A percentile compares a stretch with the other conserved stretches of the same genome.
Evolutionary conservation across 768 basidiomycete genomes (phyloP).

Genomic region (Rhodocollybia butyracea): DNA sequence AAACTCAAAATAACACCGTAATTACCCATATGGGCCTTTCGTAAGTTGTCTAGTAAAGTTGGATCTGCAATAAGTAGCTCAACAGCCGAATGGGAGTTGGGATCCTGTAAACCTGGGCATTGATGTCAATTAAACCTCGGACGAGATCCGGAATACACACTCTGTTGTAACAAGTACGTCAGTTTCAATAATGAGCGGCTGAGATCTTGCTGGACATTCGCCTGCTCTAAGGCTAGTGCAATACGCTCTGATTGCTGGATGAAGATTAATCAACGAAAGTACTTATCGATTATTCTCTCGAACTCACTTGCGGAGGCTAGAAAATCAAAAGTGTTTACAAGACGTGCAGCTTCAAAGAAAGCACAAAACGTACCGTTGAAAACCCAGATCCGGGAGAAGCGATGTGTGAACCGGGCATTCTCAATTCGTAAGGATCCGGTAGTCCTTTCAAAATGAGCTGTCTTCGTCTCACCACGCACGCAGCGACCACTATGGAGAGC

Average conservation of each 20-base stretch:
- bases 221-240: conserved; percentile 66
- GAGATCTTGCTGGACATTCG: conserved; percentile 75
- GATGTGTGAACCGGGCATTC: conserved; percentile 14
- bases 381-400: conserved; percentile 32
- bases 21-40: conserved; percentile 89
- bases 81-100: conserved; percentile 75
- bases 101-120: conserved; percentile 54
- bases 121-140: neutral
- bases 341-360: neutral
- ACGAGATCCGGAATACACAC: conserved; percentile 33
- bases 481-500: no score
- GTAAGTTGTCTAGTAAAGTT: conserved; percentile 75
- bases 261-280: conserved; percentile 12
- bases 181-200: conserved; percentile 73
- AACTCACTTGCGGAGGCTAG: neutral
- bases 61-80: conserved; percentile 81
- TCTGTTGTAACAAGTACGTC: conserved; percentile 78
- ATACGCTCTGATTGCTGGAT: conserved; percentile 47
- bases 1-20: conserved; percentile 90
- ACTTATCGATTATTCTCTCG: neutral
- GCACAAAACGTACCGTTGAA: conserved; percentile 41
- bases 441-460: conserved; percentile 64
- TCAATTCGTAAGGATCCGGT: conserved; percentile 73
- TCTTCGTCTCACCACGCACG: conserved; percentile 79
- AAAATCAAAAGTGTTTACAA: conserved; percentile 13